phyloP scores from a whole-genome alignment of 495 filamentous ascomycete species.

The Xylaria telfairii region DNA sequence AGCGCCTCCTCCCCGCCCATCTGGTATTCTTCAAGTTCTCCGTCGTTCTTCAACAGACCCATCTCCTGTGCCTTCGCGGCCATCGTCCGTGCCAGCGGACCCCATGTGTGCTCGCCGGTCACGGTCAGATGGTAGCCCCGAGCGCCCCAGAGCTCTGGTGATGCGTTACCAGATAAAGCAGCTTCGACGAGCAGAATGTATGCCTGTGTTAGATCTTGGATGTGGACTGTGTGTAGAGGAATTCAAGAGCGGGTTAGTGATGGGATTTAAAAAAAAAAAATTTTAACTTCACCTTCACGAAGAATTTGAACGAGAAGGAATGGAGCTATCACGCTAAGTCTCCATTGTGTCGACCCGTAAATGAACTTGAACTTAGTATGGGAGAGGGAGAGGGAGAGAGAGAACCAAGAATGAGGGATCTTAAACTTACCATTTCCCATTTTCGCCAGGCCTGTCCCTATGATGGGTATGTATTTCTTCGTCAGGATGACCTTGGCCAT shows the following conservation, averaged over 20 bases:
- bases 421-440: constrained; percentile 60
- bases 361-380: background rate
- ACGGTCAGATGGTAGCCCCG: constrained; percentile 75
- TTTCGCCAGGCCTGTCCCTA: constrained; percentile 63
- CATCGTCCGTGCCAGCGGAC: constrained; percentile 63
- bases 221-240: constrained; percentile 50
- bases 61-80: constrained; percentile 63
- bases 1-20: constrained; percentile 28
- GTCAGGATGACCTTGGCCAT: constrained; percentile 58
- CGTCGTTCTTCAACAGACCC: constrained; percentile 59
- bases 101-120: constrained; percentile 70
- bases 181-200: constrained; percentile 67
- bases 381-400: background rate
- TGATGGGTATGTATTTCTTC: constrained; percentile 61
- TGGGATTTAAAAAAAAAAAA: too few relatives aligned
- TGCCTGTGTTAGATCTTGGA: constrained; percentile 67
- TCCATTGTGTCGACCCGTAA: background rate
- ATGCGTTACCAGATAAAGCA: constrained; percentile 60
- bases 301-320: background rate
- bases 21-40: constrained; percentile 42
- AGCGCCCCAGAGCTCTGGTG: constrained; percentile 66
- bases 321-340: background rate
- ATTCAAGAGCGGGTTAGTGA: background rate
- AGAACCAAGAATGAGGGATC: too few relatives aligned
- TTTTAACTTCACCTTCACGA: background rate